Evolutionary conservation across 768 basidiomycete species (phyloP).

Genomic region (Leccinum fibrillosum): DNA sequence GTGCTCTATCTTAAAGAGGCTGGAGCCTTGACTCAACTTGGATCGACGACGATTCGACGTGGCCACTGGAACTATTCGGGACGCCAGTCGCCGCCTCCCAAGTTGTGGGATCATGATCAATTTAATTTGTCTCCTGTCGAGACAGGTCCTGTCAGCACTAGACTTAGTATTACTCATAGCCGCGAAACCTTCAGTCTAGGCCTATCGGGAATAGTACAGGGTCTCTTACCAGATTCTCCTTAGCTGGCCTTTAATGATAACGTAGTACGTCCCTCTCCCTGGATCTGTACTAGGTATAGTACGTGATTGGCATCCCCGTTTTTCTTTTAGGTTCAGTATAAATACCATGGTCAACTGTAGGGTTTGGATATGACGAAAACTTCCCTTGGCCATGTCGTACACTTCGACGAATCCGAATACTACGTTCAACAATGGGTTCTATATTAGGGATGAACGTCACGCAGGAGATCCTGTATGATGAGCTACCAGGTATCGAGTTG

Average conservation of each 20-base stretch:
- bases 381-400: neutral
- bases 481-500: neutral
- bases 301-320: too few relatives aligned
- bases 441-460: slow-evolving; percentile 12
- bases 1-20: too few relatives aligned
- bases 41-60: too few relatives aligned
- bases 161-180: too few relatives aligned
- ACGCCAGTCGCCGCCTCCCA: too few relatives aligned
- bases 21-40: too few relatives aligned
- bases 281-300: neutral
- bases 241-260: neutral
- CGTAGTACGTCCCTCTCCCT: neutral
- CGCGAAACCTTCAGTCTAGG: too few relatives aligned
- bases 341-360: too few relatives aligned
- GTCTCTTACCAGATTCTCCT: neutral
- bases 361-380: neutral
- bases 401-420: neutral
- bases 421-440: slow-evolving; percentile 10
- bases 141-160: too few relatives aligned
- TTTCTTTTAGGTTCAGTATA: neutral
- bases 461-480: slow-evolving; percentile 17
- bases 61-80: too few relatives aligned
- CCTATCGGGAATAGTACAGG: neutral
- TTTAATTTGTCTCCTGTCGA: too few relatives aligned
- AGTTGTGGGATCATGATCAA: too few relatives aligned